Evolutionary conservation across 1,284 basidiomycete species (phyloP).

Genomic region (Cerrena zonata): DNA sequence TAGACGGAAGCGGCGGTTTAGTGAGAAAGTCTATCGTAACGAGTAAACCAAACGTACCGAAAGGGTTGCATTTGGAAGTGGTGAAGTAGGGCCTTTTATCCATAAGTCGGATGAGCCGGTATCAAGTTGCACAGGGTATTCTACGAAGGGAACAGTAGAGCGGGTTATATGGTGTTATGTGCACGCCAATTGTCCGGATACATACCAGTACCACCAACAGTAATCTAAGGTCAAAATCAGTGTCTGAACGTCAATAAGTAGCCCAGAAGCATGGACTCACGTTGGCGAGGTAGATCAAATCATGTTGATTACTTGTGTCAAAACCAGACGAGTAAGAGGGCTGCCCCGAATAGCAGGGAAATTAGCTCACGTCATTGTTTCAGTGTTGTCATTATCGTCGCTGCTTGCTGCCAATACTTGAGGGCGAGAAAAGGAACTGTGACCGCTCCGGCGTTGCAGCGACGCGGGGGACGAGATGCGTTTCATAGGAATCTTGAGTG

Average conservation of each 20-base stretch:
- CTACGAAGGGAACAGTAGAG: constrained; percentile 29
- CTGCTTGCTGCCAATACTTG: constrained; percentile 20
- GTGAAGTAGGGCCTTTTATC: constrained; percentile 47
- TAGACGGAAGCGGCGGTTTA: constrained; percentile 16
- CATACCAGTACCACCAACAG: constrained; percentile 55
- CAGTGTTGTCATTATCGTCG: constrained; percentile 18
- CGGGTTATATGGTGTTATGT: neutral
- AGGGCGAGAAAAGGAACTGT: constrained; percentile 17
- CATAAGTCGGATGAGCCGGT: constrained; percentile 81
- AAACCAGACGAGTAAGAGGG: too few relatives aligned
- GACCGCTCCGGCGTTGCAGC: constrained; percentile 20
- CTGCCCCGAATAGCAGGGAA: too few relatives aligned
- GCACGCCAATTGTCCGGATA: constrained; percentile 8
- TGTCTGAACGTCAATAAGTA: neutral
- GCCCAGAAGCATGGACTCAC: constrained; percentile 36
- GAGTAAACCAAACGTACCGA: constrained; percentile 39
- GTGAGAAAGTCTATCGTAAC: neutral
- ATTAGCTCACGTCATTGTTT: constrained; percentile 28
- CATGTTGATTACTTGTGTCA: constrained; percentile 29
- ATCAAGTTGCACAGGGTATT: constrained; percentile 68
- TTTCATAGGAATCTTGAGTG: constrained; percentile 26
- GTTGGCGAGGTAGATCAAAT: constrained; percentile 70
- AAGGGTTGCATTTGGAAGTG: constrained; percentile 46
- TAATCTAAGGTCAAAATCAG: constrained; percentile 40
- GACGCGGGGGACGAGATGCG: constrained; percentile 17